These are phyloP conservation scores for Rhizopus microsporus DNA, from an alignment of 371 early-diverging fungal species.

Conservation along the genomic window DNA sequence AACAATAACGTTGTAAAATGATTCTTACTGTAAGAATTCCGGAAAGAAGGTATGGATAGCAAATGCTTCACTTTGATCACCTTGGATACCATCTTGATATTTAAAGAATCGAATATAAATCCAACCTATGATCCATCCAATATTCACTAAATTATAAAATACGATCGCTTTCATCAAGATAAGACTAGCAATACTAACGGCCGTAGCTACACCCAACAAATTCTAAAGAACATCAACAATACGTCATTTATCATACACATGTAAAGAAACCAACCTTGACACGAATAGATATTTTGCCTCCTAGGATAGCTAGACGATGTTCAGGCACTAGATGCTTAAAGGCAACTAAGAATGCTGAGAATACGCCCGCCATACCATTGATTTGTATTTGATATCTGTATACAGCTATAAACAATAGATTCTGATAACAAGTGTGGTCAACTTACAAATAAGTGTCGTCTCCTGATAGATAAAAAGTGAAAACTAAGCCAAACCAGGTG, in stretches of 20 bases:
- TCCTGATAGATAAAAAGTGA: slow-evolving; percentile 62
- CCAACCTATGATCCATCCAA: slow-evolving; percentile 76
- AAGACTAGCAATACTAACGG: slow-evolving; percentile 33
- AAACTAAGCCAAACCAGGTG: slow-evolving; percentile 55
- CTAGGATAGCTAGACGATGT: slow-evolving; percentile 54
- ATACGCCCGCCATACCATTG: slow-evolving; percentile 70
- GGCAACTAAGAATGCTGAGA: slow-evolving; percentile 72
- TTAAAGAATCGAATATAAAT: slow-evolving; percentile 80
- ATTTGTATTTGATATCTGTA: slow-evolving; percentile 53
- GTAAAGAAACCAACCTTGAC: slow-evolving; percentile 54
- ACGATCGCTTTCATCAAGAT: slow-evolving; percentile 43
- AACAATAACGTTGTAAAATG: background rate
- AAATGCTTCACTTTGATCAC: slow-evolving; percentile 85
- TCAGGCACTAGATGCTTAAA: slow-evolving; percentile 79
- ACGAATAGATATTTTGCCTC: slow-evolving; percentile 60
- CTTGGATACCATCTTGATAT: slow-evolving; percentile 74
- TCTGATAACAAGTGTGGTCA: slow-evolving; percentile 1
- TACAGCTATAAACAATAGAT: background rate
- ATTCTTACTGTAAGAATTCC: slow-evolving; percentile 67
- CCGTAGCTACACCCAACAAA: slow-evolving; percentile 44
- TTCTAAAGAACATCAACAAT: slow-evolving; percentile 21
- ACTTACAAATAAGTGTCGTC: slow-evolving; percentile 63
- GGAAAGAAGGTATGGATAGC: slow-evolving; percentile 83
- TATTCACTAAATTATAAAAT: slow-evolving; percentile 55
- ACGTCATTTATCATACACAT: background rate